Evolutionary conservation across 176 grass and related monocot genomes (phyloP).

Genomic region (Hordeum marinum): DNA sequence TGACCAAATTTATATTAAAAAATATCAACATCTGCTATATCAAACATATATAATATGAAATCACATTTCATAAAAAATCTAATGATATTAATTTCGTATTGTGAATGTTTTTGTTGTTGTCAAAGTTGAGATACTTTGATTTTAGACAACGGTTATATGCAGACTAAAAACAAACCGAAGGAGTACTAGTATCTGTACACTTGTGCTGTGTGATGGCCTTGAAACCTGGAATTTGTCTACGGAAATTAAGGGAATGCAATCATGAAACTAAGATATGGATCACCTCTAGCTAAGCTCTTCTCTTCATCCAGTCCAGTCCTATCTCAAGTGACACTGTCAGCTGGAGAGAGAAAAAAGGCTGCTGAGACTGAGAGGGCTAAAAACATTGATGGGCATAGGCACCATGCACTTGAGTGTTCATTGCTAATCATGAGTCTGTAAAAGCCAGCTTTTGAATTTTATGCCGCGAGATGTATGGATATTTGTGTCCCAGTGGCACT

Average conservation of each 20-base stretch:
- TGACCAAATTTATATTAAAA: too few species aligned
- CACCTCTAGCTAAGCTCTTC: neutral
- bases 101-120: too few species aligned
- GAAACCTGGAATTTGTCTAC: conserved; percentile 18
- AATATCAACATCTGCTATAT: too few species aligned
- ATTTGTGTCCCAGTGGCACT: neutral
- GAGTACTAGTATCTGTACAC: neutral
- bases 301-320: neutral
- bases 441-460: conserved; percentile 19
- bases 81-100: too few species aligned
- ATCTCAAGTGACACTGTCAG: neutral
- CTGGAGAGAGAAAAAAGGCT: neutral
- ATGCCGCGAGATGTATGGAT: neutral
- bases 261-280: neutral
- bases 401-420: conserved; percentile 21
- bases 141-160: too few species aligned
- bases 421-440: conserved; percentile 11
- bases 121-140: too few species aligned
- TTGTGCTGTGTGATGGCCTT: neutral
- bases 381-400: conserved; percentile 31
- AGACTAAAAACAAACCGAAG: too few species aligned
- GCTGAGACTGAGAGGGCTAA: neutral
- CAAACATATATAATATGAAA: too few species aligned
- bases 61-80: too few species aligned
- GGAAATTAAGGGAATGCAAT: neutral